Percentiles rank a stretch among this genome's conserved stretches.
phyloP scores from a whole-genome alignment of 2,329 filamentous ascomycete genomes.

The Cylindrodendrum hubeiense region DNA sequence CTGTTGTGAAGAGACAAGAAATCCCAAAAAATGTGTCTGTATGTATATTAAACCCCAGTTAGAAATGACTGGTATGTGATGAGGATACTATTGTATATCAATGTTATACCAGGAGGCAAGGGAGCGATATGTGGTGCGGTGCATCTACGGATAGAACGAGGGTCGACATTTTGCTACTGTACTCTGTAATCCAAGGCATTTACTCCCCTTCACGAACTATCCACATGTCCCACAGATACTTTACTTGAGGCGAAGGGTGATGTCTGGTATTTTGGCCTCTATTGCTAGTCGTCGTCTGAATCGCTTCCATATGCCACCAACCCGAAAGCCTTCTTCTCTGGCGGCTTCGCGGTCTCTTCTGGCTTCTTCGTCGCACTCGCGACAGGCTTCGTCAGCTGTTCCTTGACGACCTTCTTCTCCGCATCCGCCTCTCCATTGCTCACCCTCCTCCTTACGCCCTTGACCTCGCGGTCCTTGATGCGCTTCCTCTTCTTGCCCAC shows the following conservation, averaged over 20 bases:
- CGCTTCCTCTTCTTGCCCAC: constrained; percentile 54
- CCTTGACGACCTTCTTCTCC: constrained; percentile 30
- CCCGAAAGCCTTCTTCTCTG: constrained; percentile 48
- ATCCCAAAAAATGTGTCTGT: constrained; percentile 23
- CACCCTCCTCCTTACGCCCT: constrained; percentile 47
- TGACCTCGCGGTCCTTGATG: constrained; percentile 51
- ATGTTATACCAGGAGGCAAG: constrained; percentile 35
- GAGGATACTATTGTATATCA: constrained; percentile 37
- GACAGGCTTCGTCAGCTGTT: constrained; percentile 25
- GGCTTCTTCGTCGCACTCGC: constrained; percentile 24
- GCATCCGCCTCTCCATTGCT: constrained; percentile 27
- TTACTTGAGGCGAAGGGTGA: background rate
- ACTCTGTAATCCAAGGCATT: constrained; percentile 31
- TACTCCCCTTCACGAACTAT: constrained; percentile 30
- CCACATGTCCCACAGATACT: background rate
- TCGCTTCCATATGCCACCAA: constrained; percentile 65
- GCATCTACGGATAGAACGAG: constrained; percentile 37
- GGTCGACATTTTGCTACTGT: constrained; percentile 28
- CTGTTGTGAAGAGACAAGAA: background rate
- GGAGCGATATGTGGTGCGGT: constrained; percentile 16
- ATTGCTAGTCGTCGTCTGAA: constrained; percentile 60
- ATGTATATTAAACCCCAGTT: constrained; percentile 36
- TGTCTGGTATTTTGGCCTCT: background rate
- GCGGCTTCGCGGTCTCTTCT: constrained; percentile 11
- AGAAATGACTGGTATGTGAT: constrained; percentile 23